Evolutionary conservation across 306 rosid genomes (phyloP).

Genomic region (Nissolia schottii): DNA sequence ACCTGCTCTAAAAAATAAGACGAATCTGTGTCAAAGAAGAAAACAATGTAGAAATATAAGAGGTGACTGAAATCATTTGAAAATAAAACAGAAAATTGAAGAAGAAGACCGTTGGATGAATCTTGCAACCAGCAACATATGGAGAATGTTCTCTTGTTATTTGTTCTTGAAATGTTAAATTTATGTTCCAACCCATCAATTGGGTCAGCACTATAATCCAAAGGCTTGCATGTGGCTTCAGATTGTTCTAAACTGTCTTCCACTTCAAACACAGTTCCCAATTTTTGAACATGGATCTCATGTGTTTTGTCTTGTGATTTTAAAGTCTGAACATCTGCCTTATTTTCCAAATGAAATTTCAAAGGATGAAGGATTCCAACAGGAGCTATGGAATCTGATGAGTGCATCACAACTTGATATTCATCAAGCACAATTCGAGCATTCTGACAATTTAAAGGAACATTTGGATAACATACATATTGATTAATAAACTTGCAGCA

Average conservation of each 20-base stretch:
- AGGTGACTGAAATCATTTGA: slow-evolving; percentile 8
- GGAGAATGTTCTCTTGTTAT: slow-evolving; percentile 55
- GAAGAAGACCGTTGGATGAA: slow-evolving; percentile 37
- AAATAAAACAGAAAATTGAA: background rate
- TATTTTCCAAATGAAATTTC: slow-evolving; percentile 82
- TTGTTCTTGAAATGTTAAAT: slow-evolving; percentile 64
- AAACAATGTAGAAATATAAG: slow-evolving; percentile 11
- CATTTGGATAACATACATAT: background rate
- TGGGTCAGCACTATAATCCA: slow-evolving; percentile 29
- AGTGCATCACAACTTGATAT: slow-evolving; percentile 76
- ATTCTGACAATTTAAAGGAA: slow-evolving; percentile 48
- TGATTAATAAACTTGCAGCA: background rate
- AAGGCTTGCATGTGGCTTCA: slow-evolving; percentile 38
- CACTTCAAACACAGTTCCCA: slow-evolving; percentile 64
- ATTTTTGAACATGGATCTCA: slow-evolving; percentile 30
- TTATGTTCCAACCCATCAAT: slow-evolving; percentile 41
- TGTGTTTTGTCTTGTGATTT: slow-evolving; percentile 32
- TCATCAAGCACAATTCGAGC: slow-evolving; percentile 77
- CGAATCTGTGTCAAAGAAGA: background rate
- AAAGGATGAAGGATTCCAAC: slow-evolving; percentile 86
- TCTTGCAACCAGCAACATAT: slow-evolving; percentile 81
- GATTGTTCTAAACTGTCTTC: slow-evolving; percentile 38
- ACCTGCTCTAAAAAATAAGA: slow-evolving; percentile 44
- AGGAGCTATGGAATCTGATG: slow-evolving; percentile 86
- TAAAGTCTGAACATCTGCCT: slow-evolving; percentile 37